These are phyloP conservation scores for Abrus pulchellus DNA, from an alignment of 306 rosid species.

Conservation along the genomic window DNA sequence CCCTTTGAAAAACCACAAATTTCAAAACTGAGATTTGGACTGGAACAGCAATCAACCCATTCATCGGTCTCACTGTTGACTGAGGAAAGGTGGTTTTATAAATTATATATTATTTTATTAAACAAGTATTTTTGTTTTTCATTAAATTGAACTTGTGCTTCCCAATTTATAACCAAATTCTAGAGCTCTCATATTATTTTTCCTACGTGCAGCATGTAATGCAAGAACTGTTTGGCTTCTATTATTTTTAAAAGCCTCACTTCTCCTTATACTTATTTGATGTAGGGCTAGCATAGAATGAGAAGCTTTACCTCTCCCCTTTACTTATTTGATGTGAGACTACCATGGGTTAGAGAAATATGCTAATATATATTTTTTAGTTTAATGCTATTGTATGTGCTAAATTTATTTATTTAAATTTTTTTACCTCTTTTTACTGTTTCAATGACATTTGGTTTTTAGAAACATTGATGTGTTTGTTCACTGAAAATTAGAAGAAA, in stretches of 20 bases:
- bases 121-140: neutral
- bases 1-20: neutral
- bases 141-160: slow-evolving; percentile 3
- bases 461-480: neutral
- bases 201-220: neutral
- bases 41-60: neutral
- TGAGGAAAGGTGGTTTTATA: neutral
- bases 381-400: neutral
- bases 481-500: neutral
- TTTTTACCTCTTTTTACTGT: neutral
- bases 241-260: slow-evolving; percentile 3
- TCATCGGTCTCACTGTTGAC: neutral
- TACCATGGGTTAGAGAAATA: neutral
- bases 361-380: neutral
- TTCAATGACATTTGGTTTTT: slow-evolving; percentile 12
- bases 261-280: neutral
- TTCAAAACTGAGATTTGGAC: neutral
- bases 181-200: too few species aligned
- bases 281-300: neutral
- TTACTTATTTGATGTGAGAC: slow-evolving; percentile 11
- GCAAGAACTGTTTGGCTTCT: slow-evolving; percentile 1
- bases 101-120: neutral
- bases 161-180: slow-evolving; percentile 1
- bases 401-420: neutral
- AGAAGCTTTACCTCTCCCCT: neutral